phyloP scores from a whole-genome alignment of 176 grass and related monocot genomes.

The Zoysia japonica region DNA sequence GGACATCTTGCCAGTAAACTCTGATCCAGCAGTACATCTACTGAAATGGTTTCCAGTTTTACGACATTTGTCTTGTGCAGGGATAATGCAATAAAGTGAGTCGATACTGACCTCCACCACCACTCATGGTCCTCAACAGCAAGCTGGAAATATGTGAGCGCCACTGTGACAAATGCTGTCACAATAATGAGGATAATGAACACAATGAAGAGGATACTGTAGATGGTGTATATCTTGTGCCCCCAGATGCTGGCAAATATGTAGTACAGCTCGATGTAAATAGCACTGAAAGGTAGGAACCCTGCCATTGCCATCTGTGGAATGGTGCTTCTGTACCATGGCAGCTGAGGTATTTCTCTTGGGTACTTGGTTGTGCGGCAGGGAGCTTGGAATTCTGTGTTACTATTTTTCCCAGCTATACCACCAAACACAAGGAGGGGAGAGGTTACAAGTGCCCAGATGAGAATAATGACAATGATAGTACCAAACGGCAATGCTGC shows the following conservation, averaged over 20 bases:
- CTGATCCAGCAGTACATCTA: slow-evolving; percentile 19
- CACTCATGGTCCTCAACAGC: slow-evolving; percentile 93
- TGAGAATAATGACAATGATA: slow-evolving; percentile 90
- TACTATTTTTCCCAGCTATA: slow-evolving; percentile 93
- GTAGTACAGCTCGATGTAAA: slow-evolving; percentile 94
- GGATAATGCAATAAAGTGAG: slow-evolving; percentile 13
- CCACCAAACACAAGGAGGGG: slow-evolving; percentile 87
- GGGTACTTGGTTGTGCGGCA: slow-evolving; percentile 88
- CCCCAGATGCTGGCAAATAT: slow-evolving; percentile 98
- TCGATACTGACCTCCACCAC: slow-evolving; percentile 92
- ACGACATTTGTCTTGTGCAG: not conserved
- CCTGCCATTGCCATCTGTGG: slow-evolving; percentile 97
- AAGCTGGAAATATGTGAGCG: slow-evolving; percentile 92
- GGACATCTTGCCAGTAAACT: not conserved
- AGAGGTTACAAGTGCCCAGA: slow-evolving; percentile 90
- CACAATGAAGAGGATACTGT: slow-evolving; percentile 95
- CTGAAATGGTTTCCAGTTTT: slow-evolving; percentile 13
- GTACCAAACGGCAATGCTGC: slow-evolving; percentile 92
- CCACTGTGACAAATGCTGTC: slow-evolving; percentile 92
- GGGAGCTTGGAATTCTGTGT: slow-evolving; percentile 80
- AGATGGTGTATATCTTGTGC: slow-evolving; percentile 97
- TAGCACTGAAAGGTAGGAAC: slow-evolving; percentile 94
- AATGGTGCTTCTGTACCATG: slow-evolving; percentile 84
- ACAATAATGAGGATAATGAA: slow-evolving; percentile 96
- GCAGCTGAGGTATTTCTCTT: slow-evolving; percentile 84